Conservation (phyloP, 805 yeast species). For the Vanderwaltozyma tropicalis region DNA sequence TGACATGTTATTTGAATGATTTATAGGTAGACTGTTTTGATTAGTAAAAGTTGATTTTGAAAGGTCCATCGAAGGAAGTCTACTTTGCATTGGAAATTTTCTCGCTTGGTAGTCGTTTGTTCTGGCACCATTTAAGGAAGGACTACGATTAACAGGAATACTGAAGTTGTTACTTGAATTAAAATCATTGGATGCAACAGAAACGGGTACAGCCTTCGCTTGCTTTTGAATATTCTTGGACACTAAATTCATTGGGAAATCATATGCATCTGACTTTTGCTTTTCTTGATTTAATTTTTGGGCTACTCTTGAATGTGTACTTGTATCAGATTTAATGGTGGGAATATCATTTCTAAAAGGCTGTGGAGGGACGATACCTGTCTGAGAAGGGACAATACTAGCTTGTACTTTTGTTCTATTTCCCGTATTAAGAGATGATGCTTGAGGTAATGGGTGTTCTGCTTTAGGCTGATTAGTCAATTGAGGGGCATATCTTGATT, state of each 20-base stretch:
- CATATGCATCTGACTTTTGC: conserved; percentile 66
- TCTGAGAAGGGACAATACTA: no score
- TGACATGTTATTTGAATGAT: no score
- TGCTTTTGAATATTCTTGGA: conserved; percentile 27
- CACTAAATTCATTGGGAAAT: conserved; percentile 52
- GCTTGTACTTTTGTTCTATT: no score
- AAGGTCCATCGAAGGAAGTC: no score
- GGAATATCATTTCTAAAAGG: conserved; percentile 1
- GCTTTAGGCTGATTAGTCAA: neutral
- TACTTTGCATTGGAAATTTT: no score
- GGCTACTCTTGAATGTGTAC: conserved; percentile 11
- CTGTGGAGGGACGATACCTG: conserved; percentile 14
- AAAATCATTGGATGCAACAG: conserved; percentile 8
- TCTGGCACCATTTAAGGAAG: neutral
- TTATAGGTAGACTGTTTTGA: no score
- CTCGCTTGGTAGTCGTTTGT: neutral
- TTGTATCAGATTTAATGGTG: neutral
- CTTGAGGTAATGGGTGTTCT: neutral
- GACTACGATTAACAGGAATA: neutral
- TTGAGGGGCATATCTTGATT: no score
- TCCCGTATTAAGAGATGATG: no score
- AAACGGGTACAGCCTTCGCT: conserved; percentile 32
- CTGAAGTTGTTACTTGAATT: neutral
- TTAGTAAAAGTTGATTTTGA: no score
- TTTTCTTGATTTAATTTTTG: conserved; percentile 36